A percentile compares a stretch with the other conserved stretches of the same genome.
Evolutionary conservation across 257 asterid genomes (phyloP).

Genomic region (Cruciata laevipes): DNA sequence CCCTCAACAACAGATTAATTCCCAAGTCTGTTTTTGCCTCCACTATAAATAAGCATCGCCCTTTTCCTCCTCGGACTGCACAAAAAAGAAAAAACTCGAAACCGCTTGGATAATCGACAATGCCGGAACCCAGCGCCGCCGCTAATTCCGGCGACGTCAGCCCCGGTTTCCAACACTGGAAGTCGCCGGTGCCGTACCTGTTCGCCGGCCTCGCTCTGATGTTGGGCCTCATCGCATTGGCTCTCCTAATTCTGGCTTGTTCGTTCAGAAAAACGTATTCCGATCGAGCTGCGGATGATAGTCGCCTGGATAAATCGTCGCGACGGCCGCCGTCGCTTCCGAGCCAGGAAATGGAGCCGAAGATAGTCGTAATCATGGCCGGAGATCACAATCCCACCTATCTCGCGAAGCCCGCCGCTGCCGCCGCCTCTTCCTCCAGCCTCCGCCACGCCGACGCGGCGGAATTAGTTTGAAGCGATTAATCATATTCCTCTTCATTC

Average conservation of each 20-base stretch:
- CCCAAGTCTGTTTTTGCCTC: background rate
- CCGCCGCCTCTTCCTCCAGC: constrained; percentile 8
- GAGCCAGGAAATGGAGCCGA: constrained; percentile 37
- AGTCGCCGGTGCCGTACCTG: constrained; percentile 48
- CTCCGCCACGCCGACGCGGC: background rate
- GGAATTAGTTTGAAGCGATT: constrained; percentile 14
- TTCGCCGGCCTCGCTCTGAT: constrained; percentile 22
- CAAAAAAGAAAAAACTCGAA: background rate
- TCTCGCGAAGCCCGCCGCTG: constrained; percentile 24
- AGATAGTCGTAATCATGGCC: constrained; percentile 51
- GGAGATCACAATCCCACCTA: constrained; percentile 39
- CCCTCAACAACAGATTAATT: background rate
- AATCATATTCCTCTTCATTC: background rate
- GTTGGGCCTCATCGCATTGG: constrained; percentile 6
- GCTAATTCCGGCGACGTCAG: background rate
- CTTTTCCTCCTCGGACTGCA: constrained; percentile 4
- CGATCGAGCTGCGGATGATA: background rate
- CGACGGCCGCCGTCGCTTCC: constrained; percentile 3
- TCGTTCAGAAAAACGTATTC: background rate
- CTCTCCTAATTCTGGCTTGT: constrained; percentile 4
- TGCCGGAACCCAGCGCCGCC: constrained; percentile 1
- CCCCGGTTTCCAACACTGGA: constrained; percentile 15
- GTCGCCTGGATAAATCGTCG: background rate
- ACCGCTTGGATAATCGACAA: too few relatives aligned
- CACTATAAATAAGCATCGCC: background rate